A percentile compares a stretch with the other conserved stretches of the same genome.
phyloP scores from a whole-genome alignment of 2,329 filamentous ascomycete species.

The Fusarium sacchari region DNA sequence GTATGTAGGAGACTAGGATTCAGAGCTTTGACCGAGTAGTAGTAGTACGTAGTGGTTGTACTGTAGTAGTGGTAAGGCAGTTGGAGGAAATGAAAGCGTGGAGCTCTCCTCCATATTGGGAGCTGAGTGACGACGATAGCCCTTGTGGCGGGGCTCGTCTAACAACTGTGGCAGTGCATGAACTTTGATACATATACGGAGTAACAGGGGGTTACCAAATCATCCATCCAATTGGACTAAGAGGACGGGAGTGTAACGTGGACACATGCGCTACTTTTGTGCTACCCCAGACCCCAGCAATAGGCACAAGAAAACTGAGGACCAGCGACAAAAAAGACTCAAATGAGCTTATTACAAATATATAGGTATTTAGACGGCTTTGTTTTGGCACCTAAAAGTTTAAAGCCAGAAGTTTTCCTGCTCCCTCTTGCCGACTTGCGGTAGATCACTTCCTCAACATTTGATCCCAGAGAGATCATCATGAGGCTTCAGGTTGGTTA shows the following conservation, averaged over 20 bases:
- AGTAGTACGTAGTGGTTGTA: not conserved
- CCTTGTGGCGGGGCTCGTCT: conserved; percentile 23
- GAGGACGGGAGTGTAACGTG: conserved; percentile 24
- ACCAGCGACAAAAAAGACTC: not conserved
- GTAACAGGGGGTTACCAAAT: conserved; percentile 17
- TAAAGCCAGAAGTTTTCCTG: not conserved
- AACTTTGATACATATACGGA: too few relatives aligned
- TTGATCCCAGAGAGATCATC: not conserved
- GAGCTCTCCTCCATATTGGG: not conserved
- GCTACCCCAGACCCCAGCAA: conserved; percentile 4
- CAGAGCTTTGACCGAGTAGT: conserved; percentile 11
- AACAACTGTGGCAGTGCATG: conserved; percentile 27
- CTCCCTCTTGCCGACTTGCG: not conserved
- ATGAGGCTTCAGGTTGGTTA: not conserved
- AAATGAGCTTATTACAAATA: not conserved
- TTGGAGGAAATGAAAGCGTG: conserved; percentile 10
- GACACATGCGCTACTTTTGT: conserved; percentile 21
- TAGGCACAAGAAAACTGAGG: not conserved
- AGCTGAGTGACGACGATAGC: conserved; percentile 9
- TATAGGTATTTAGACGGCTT: not conserved
- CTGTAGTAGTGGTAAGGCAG: too few relatives aligned
- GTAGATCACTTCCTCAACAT: conserved; percentile 11
- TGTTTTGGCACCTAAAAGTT: not conserved
- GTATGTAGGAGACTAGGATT: conserved; percentile 24
- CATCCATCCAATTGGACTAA: not conserved